phyloP scores from a whole-genome alignment of 495 filamentous ascomycete species.

The Ramalina intermedia region DNA sequence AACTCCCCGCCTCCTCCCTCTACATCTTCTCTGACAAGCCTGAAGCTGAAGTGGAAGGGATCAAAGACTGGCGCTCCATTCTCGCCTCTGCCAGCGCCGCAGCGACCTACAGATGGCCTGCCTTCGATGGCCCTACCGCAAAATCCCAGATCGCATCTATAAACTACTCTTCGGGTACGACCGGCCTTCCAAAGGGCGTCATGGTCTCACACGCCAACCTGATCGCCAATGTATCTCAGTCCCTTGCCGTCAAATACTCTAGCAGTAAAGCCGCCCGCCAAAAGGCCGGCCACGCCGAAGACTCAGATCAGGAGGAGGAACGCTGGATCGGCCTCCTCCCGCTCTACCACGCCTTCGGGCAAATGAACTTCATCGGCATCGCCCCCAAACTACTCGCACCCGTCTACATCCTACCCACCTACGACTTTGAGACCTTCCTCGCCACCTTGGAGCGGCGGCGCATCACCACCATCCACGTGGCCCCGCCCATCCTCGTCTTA shows the following conservation, averaged over 20 bases:
- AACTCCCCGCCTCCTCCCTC: constrained; percentile 47
- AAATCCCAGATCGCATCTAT: constrained; percentile 42
- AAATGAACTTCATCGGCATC: constrained; percentile 12
- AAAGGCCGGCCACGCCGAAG: constrained; percentile 41
- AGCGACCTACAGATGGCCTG: constrained; percentile 13
- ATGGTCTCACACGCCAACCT: constrained; percentile 76
- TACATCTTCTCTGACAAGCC: constrained; percentile 63
- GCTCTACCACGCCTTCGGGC: constrained; percentile 86
- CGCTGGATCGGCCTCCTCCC: constrained; percentile 56
- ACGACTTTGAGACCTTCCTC: constrained; percentile 70
- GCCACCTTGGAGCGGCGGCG: constrained; percentile 53
- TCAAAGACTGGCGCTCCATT: constrained; percentile 31
- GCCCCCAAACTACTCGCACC: constrained; percentile 11
- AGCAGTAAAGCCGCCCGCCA: constrained; percentile 23
- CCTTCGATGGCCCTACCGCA: constrained; percentile 8
- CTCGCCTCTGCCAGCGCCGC: constrained; percentile 30
- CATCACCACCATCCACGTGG: constrained; percentile 67
- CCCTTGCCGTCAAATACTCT: no score
- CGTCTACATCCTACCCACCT: constrained; percentile 64
- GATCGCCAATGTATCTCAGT: constrained; percentile 43
- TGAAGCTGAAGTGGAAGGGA: constrained; percentile 45
- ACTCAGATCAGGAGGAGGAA: constrained; percentile 37
- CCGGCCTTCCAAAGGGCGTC: constrained; percentile 83
- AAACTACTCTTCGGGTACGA: constrained; percentile 81
- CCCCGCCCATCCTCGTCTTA: constrained; percentile 70